Evolutionary conservation across 257 asterid genomes (phyloP).

Genomic region (Anisodus tanguticus): DNA sequence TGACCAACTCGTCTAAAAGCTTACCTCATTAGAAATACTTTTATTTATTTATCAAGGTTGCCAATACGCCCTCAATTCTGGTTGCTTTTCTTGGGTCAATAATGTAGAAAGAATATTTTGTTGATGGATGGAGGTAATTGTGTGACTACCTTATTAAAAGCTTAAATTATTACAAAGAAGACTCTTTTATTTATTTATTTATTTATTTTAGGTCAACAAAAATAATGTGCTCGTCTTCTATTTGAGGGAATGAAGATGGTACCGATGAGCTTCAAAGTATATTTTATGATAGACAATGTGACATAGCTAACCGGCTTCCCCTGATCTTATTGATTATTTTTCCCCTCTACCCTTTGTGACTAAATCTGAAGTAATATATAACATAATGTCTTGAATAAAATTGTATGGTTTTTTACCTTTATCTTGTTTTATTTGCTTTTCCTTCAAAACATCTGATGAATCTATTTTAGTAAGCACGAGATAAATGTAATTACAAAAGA

Average conservation of each 20-base stretch:
- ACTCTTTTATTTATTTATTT: not conserved
- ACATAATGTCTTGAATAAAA: not conserved
- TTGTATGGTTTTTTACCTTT: not conserved
- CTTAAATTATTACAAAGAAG: not conserved
- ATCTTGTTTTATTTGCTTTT: not conserved
- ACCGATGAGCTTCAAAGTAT: not conserved
- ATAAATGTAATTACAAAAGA: not conserved
- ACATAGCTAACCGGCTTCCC: not conserved
- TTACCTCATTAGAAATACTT: not conserved
- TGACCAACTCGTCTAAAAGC: not conserved
- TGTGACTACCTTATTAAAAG: constrained; percentile 14
- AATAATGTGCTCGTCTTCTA: constrained; percentile 15
- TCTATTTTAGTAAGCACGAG: not conserved
- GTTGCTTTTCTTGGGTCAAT: not conserved
- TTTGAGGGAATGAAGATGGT: constrained; percentile 4
- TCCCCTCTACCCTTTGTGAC: not conserved
- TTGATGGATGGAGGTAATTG: not conserved
- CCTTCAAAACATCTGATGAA: constrained; percentile 7
- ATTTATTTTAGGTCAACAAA: not conserved
- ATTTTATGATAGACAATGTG: not conserved
- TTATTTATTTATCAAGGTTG: not conserved
- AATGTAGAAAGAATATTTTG: not conserved
- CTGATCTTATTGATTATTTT: not conserved
- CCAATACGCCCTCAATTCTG: not conserved
- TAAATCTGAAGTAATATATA: constrained; percentile 7